Percentiles rank a stretch among this genome's conserved stretches.
phyloP scores from a whole-genome alignment of 73 alveolate species.

The Uronychia binucleata region DNA sequence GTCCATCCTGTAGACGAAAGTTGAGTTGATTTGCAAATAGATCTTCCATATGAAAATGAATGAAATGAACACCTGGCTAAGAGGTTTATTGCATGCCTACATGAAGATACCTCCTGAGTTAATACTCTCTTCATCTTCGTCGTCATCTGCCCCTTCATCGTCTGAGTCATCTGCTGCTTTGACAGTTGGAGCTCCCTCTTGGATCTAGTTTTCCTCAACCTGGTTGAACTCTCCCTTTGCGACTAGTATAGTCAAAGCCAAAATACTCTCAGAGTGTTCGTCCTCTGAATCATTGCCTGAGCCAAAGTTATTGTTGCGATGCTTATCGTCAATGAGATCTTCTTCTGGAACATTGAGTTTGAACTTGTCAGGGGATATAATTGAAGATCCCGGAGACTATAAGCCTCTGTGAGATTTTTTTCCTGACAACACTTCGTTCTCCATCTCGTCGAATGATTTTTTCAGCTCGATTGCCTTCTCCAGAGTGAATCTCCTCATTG shows the following conservation, averaged over 20 bases:
- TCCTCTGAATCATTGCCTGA: background rate
- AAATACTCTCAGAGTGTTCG: background rate
- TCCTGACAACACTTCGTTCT: background rate
- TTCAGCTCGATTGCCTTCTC: background rate
- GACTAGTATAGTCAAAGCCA: too few relatives aligned
- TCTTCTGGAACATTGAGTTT: too few relatives aligned
- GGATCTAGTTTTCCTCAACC: too few relatives aligned
- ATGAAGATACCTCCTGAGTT: background rate
- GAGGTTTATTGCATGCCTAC: background rate
- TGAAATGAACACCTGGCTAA: background rate
- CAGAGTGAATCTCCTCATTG: background rate
- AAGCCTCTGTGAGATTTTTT: too few relatives aligned
- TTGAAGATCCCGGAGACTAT: too few relatives aligned
- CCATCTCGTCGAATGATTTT: background rate
- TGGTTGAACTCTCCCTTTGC: too few relatives aligned
- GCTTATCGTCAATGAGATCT: too few relatives aligned
- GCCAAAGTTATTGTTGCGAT: background rate
- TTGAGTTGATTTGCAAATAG: background rate
- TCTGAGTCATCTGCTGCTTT: background rate
- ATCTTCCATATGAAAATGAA: background rate
- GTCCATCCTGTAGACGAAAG: background rate
- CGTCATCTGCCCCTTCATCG: background rate
- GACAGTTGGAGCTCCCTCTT: too few relatives aligned
- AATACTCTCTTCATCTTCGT: background rate
- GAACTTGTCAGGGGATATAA: too few relatives aligned